phyloP scores from a whole-genome alignment of 2,329 filamentous ascomycete genomes.

The Beauveria caledonica region DNA sequence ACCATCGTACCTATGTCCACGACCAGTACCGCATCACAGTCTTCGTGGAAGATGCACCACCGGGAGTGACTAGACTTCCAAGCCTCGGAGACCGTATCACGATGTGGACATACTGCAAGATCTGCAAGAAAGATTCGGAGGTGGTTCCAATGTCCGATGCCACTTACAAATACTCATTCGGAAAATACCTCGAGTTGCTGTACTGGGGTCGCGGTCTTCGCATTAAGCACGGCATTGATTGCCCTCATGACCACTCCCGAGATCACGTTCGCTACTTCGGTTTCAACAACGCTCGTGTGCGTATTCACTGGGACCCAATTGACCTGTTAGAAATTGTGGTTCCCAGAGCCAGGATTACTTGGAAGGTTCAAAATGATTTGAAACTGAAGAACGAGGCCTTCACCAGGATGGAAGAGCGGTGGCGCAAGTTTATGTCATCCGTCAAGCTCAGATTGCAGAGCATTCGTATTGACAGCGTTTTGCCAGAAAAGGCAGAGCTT shows the following conservation, averaged over 20 bases:
- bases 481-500: conserved; percentile 75
- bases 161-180: conserved; percentile 97
- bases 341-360: conserved; percentile 80
- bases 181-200: conserved; percentile 93
- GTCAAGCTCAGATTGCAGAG: conserved; percentile 76
- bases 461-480: conserved; percentile 85
- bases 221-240: conserved; percentile 60
- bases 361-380: conserved; percentile 95
- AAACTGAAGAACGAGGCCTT: conserved; percentile 90
- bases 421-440: conserved; percentile 80
- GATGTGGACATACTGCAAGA: conserved; percentile 97
- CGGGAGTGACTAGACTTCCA: conserved; percentile 29
- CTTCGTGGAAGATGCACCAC: conserved; percentile 59
- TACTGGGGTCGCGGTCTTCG: conserved; percentile 88
- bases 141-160: conserved; percentile 86
- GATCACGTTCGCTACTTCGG: conserved; percentile 93
- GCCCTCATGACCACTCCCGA: conserved; percentile 84
- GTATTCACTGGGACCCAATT: conserved; percentile 88
- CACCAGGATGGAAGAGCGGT: conserved; percentile 67
- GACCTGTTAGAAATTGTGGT: conserved; percentile 92
- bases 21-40: conserved; percentile 90
- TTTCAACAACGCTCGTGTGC: conserved; percentile 73
- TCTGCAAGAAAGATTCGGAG: conserved; percentile 83
- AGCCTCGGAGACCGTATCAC: conserved; percentile 60
- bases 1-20: conserved; percentile 95